Base-by-base conservation (phyloP, 441 rosid genomes). In the Croton setiger region DNA sequence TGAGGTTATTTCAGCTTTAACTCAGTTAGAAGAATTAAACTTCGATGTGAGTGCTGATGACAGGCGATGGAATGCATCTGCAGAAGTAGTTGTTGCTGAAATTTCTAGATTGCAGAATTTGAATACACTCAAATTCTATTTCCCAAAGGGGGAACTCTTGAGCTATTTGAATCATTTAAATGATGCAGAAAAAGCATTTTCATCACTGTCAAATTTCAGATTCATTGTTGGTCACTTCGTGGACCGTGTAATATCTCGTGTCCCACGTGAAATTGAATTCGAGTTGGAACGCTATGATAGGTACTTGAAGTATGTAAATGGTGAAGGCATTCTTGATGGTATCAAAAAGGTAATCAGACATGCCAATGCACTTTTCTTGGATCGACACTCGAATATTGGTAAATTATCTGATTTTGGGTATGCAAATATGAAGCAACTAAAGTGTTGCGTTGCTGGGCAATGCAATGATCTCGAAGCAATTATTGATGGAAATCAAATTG, bases 361-460 rank as follows among this genome's bases (percentile, higher is more conserved):
- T 27, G 27, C 64, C 1, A 1, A 54, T 56, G 51, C 78, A 13
- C 69, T 74, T 41, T 64, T 48, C 58, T 59, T 74, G 47, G 63
- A 74, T 49, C 49, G 60, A 9, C 70, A 74, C 33, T 14, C 35
- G 14, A 33, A 54, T 20, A 20, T 62, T 12, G 17, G 0, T 1
- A 64, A 20, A 13, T 67, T 74, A 15, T 64, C 57, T 5, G 70
- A 69, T 8, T 65, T 69, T 11, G 78, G 74, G 21, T 3, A n/a
- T 0, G 12, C 27, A n/a, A 64, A 64, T 59, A 39, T 69, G 56
- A 15, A 0, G 39, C 27, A 17, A 18, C 21, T 74, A 7, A 45
- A 59, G 21, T 74, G 62, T 43, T 64, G 74, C 56, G 41, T 74
- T 23, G 33, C 59, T 12, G 74, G 47, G 56, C 70, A 74, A 5